phyloP scores from a whole-genome alignment of 2,329 filamentous ascomycete species.

The Zasmidium citrigriseum region DNA sequence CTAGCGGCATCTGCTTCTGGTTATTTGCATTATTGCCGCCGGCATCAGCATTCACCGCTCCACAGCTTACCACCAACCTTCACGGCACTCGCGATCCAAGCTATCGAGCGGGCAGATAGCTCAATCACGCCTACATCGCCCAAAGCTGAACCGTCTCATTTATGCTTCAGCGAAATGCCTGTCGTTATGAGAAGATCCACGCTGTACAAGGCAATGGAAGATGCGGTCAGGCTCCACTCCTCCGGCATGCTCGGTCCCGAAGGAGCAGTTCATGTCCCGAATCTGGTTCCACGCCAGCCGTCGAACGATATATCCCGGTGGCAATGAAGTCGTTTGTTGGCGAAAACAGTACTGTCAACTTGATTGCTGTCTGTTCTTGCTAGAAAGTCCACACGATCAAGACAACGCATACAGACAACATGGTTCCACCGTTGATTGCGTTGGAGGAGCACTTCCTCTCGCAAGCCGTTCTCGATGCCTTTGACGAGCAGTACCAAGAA shows the following conservation, averaged over 20 bases:
- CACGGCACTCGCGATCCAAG: background rate
- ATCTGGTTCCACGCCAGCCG: background rate
- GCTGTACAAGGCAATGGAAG: background rate
- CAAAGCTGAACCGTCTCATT: background rate
- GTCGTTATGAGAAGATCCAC: background rate
- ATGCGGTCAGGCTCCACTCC: background rate
- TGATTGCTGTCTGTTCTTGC: constrained; percentile 36
- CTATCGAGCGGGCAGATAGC: background rate
- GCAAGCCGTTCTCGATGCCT: constrained; percentile 33
- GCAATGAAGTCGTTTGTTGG: background rate
- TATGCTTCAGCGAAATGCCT: constrained; percentile 1
- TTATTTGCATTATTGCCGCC: background rate
- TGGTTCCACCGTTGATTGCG: constrained; percentile 37
- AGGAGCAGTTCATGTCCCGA: background rate
- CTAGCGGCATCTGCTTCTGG: background rate
- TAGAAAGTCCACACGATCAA: constrained; percentile 35
- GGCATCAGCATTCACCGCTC: background rate
- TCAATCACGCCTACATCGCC: background rate
- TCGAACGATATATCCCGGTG: constrained; percentile 2
- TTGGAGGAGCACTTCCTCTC: constrained; percentile 41
- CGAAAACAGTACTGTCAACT: constrained; percentile 13
- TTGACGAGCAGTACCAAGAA: constrained; percentile 31
- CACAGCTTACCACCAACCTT: background rate
- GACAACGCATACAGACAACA: constrained; percentile 15
- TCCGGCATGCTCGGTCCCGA: background rate